Evolutionary conservation across 345 rosid genomes (phyloP), one percentile per base, ranked within the genome.

Genomic region (Eucalyptus polybractea): DNA sequence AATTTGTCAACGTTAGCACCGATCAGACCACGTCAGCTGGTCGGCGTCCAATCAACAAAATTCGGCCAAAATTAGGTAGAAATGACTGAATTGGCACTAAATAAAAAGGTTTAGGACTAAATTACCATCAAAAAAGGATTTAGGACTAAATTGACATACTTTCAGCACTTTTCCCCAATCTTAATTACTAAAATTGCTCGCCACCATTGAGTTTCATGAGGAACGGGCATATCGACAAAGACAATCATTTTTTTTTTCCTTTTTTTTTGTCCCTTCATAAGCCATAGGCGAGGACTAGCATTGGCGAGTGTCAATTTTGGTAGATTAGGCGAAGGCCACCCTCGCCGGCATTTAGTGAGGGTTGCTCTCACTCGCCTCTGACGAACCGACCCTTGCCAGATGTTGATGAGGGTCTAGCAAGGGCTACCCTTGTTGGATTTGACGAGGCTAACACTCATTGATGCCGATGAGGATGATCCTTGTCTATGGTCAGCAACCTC

Each of bases 401-500:
- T 2, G 67, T 3, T 25, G 2, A 60, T 60, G 31, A 60, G 62
- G 62, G 6, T 56, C 29, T 56, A 56, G 13, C 27, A 24, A 56
- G 62, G 62, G 62, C 62, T 56, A 0, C 15, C 33, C 31, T 60
- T 1, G 0, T 0, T 13, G 1, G 16, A 27, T 60, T 27, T 27
- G 16, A 13, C 1, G 8, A 60, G 69, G 31, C 0, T 27, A 2
- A 60, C 0, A 1, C 69, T 27, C 15, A 0, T 2, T 27, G 4
- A 60, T 2, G 31, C 69, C 31, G 0, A 0, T 12, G 0, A 60
- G 4, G 69, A 0, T 2, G 7, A 54, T 9, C 60, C 69, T 60
- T 29, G 15, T 60, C 1, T 27, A 0, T 60, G 31, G 1, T 0
- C 1, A 1, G 7, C 16, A 0, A 60, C 67, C 67, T 27, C 4